Conservation (phyloP, 1,284 basidiomycete species). For the Earliella scabrosa region DNA sequence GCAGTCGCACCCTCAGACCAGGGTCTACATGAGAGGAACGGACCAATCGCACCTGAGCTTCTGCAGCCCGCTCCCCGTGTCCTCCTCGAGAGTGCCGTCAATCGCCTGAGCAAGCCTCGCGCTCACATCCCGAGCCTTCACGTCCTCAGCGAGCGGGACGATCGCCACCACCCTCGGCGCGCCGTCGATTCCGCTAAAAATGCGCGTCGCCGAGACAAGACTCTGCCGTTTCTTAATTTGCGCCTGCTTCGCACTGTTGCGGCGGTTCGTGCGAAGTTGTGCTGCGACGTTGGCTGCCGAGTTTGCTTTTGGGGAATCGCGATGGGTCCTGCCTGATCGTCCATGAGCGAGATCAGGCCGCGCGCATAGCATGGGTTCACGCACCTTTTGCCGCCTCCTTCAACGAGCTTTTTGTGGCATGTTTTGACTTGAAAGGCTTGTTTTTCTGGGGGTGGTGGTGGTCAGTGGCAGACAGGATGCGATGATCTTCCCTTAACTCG, state of each 20-base stretch:
- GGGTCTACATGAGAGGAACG: slow-evolving; percentile 6
- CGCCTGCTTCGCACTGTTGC: slow-evolving; percentile 81
- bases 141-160: slow-evolving; percentile 76
- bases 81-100: slow-evolving; percentile 59
- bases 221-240: slow-evolving; percentile 74
- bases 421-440: slow-evolving; percentile 89
- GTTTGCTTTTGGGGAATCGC: slow-evolving; percentile 56
- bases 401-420: slow-evolving; percentile 82
- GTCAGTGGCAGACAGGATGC: not conserved
- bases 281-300: slow-evolving; percentile 46
- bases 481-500: slow-evolving; percentile 36
- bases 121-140: slow-evolving; percentile 57
- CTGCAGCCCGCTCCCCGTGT: slow-evolving; percentile 61
- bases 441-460: slow-evolving; percentile 67
- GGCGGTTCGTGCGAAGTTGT: slow-evolving; percentile 70
- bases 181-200: slow-evolving; percentile 80
- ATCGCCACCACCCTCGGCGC: slow-evolving; percentile 82
- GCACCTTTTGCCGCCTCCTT: slow-evolving; percentile 85
- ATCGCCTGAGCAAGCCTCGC: slow-evolving; percentile 68
- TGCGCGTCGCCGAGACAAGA: slow-evolving; percentile 69
- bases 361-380: slow-evolving; percentile 2
- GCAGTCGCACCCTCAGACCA: slow-evolving; percentile 7
- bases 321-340: slow-evolving; percentile 26
- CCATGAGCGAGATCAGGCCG: not conserved
- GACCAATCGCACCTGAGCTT: slow-evolving; percentile 58